Conservation (phyloP, 2,329 filamentous ascomycete genomes). For the Cladophialophora bantiana region DNA sequence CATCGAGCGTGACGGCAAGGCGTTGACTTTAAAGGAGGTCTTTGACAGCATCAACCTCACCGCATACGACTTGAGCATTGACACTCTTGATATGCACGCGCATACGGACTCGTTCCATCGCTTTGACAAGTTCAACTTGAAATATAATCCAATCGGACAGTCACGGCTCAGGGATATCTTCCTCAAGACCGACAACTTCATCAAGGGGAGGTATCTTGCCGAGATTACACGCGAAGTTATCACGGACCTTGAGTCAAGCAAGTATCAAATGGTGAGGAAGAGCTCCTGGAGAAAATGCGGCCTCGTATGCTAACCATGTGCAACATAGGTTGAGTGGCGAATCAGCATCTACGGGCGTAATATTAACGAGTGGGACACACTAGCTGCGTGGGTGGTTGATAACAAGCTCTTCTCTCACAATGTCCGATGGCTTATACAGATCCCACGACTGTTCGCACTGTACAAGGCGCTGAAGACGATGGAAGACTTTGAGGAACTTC, state of each 20-base stretch:
- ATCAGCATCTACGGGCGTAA: conserved; percentile 96
- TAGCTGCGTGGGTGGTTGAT: conserved; percentile 96
- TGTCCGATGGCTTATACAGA: conserved; percentile 94
- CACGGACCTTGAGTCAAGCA: conserved; percentile 94
- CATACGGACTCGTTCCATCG: conserved; percentile 98
- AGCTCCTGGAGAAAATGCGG: too few relatives aligned
- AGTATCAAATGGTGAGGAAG: conserved; percentile 85
- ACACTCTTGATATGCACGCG: conserved; percentile 98
- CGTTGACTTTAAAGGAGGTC: conserved; percentile 88
- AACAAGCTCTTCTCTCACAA: conserved; percentile 99
- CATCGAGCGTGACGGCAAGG: conserved; percentile 87
- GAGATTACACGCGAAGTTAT: conserved; percentile 99
- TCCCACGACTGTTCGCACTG: conserved; percentile 92
- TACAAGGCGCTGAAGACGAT: conserved; percentile 90
- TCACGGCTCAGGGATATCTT: conserved; percentile 97
- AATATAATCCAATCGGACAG: conserved; percentile 97
- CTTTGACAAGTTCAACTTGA: conserved; percentile 99
- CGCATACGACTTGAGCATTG: conserved; percentile 96
- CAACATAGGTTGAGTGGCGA: conserved; percentile 81
- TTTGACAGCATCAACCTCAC: conserved; percentile 98
- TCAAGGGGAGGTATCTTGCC: conserved; percentile 91
- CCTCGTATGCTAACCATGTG: conserved; percentile 7
- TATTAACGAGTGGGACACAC: conserved; percentile 95
- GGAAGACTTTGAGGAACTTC: conserved; percentile 86
- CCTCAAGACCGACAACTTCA: conserved; percentile 97